phyloP scores from a whole-genome alignment of 192 early-diverging fungal genomes.

The Dissophora ornata region DNA sequence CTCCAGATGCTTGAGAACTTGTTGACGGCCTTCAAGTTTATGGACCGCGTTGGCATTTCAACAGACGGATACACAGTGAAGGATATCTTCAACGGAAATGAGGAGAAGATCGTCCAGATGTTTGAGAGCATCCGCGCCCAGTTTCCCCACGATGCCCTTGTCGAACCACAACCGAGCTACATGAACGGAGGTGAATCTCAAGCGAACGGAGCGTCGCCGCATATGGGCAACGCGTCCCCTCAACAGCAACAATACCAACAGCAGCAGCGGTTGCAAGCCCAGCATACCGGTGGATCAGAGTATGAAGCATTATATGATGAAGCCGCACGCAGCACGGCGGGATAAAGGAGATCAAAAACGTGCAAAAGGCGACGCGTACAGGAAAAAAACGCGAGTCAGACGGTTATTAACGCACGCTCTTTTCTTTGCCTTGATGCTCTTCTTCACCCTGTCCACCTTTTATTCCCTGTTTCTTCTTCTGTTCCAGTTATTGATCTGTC shows the following conservation, averaged over 20 bases:
- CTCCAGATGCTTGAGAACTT: slow-evolving; percentile 65
- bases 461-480: no score
- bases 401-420: no score
- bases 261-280: slow-evolving; percentile 17
- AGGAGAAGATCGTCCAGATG: slow-evolving; percentile 47
- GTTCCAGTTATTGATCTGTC: no score
- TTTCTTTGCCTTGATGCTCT: no score
- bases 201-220: no score
- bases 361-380: no score
- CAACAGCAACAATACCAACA: slow-evolving; percentile 12
- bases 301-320: slow-evolving; percentile 50
- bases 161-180: background rate
- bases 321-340: slow-evolving; percentile 43
- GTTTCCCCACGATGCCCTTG: slow-evolving; percentile 22
- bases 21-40: slow-evolving; percentile 66
- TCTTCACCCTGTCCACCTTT: no score
- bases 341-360: no score
- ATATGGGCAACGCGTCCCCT: background rate
- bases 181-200: background rate
- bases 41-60: slow-evolving; percentile 64
- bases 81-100: slow-evolving; percentile 58
- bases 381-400: no score
- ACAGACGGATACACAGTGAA: slow-evolving; percentile 67
- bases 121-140: slow-evolving; percentile 38
- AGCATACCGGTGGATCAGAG: slow-evolving; percentile 33